Percentiles rank a stretch among this genome's conserved stretches.
Conservation (phyloP, 1,139 yeast genomes). For the Debaryomyces nepalensis region DNA sequence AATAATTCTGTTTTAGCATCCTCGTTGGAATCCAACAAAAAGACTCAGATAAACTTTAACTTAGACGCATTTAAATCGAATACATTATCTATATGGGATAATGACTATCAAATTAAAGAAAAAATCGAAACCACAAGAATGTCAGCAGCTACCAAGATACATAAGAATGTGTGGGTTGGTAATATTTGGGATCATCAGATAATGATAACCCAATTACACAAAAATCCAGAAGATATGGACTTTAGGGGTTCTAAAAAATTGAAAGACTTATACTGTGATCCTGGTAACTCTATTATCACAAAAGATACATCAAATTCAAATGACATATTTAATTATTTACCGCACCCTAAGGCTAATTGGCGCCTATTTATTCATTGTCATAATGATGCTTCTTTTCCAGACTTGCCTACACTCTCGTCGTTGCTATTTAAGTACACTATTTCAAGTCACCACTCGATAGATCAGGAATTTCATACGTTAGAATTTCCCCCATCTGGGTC, state of each 20-base stretch:
- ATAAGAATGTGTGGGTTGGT: constrained; percentile 74
- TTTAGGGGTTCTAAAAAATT: constrained; percentile 16
- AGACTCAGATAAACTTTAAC: constrained; percentile 26
- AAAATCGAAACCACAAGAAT: constrained; percentile 79
- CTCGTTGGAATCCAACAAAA: constrained; percentile 18
- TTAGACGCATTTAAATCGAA: constrained; percentile 30
- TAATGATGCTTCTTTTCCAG: constrained; percentile 66
- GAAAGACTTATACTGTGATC: constrained; percentile 52
- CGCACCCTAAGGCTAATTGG: constrained; percentile 46
- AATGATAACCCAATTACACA: constrained; percentile 32
- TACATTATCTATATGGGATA: constrained; percentile 60
- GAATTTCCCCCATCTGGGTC: constrained; percentile 88
- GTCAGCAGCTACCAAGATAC: constrained; percentile 75
- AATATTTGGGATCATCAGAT: constrained; percentile 60
- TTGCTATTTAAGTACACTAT: constrained; percentile 41
- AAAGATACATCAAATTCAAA: constrained; percentile 21
- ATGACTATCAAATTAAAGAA: constrained; percentile 73
- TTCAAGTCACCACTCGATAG: constrained; percentile 24
- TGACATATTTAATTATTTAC: constrained; percentile 30
- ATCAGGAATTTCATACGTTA: constrained; percentile 43
- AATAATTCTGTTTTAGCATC: constrained; percentile 6
- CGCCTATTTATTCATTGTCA: constrained; percentile 44
- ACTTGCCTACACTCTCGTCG: constrained; percentile 36
- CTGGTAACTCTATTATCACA: constrained; percentile 54
- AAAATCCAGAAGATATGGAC: neutral